Evolutionary conservation across 805 yeast genomes (phyloP), one percentile per base, ranked within the genome.

Genomic region (Hemisphaericaspora nanyangensis): DNA sequence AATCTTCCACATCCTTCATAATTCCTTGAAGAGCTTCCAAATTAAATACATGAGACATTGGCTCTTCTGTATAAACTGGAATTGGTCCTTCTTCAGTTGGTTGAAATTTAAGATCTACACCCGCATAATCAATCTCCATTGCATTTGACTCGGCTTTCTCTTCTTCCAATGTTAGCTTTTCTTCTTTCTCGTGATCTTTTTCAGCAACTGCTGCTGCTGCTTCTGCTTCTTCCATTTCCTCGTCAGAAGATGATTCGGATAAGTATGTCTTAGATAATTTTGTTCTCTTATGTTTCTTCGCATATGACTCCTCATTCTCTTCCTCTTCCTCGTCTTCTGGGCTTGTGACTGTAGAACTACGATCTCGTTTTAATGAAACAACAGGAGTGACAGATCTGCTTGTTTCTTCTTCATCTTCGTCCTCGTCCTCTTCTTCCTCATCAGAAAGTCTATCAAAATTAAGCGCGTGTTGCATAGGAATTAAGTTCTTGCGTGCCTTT

Each of bases 1-100:
- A 61, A 57, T 89, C 97, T 55, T 90, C 96, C 1, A 76, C 79
- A 52, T 89, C 96, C 49, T 77, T 78, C 5, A 89, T 60, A 2
- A 78, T 40, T 2, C 58, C 53, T 45, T 82, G 84, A 3, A 86
- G 46, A 15, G 67, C 66, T 5, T 62, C 65, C 17, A 88, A 50
- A 32, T 75, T 79, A 19, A 63, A 49, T 4, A 48, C 39, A 25
- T 51, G 55, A 5, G 46, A 46, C 11, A 45, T 44, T 3, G 59
- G 54, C 28, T 60, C 61, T 11, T 72, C 70, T 28, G 61, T 72
- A 40, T 67, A 79, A 2, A 83, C 88, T 0, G 88, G 72, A 11
- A 55, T 45, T 1, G 91, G 88, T 4, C 46, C 40, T 1, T 55
- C 71, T 2, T 72, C 63, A 0, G 76, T 61, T 1, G 95, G 87